Percentiles rank a stretch among this genome's conserved stretches.
Evolutionary conservation across 495 filamentous ascomycete species (phyloP).

Genomic region (Astrocystis sublimbata): DNA sequence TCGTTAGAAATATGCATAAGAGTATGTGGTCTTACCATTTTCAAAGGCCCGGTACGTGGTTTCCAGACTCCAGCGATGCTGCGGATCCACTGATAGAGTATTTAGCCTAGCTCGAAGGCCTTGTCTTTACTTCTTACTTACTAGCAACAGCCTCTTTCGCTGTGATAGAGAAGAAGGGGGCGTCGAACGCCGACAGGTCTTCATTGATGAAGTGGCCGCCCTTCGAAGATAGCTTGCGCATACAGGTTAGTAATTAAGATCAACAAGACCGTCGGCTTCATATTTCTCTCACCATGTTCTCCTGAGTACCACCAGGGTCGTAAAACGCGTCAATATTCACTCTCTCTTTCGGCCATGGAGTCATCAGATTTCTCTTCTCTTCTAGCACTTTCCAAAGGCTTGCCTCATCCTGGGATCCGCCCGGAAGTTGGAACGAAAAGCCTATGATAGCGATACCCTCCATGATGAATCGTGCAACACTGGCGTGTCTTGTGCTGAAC

Average conservation of each 20-base stretch:
- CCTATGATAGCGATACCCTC: slow-evolving; percentile 22
- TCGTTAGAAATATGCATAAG: slow-evolving; percentile 21
- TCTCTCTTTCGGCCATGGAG: not conserved
- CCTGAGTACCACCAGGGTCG: not conserved
- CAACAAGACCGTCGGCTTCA: not conserved
- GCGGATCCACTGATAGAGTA: slow-evolving; percentile 34
- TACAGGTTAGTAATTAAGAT: not conserved
- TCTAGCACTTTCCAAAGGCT: slow-evolving; percentile 26
- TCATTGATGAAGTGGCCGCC: slow-evolving; percentile 31
- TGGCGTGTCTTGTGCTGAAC: no score
- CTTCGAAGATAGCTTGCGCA: not conserved
- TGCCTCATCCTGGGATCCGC: slow-evolving; percentile 41
- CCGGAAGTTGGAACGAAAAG: slow-evolving; percentile 26
- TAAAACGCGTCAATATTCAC: not conserved
- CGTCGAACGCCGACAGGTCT: slow-evolving; percentile 45
- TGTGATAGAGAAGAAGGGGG: slow-evolving; percentile 54
- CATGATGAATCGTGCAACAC: no score
- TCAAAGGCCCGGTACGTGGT: slow-evolving; percentile 52
- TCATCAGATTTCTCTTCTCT: not conserved
- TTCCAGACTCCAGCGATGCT: slow-evolving; percentile 45
- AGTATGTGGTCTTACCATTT: slow-evolving; percentile 1
- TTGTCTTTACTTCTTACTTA: no score
- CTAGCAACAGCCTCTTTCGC: slow-evolving; percentile 44
- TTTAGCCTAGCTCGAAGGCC: no score
- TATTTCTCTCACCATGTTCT: not conserved